Evolutionary conservation across 768 basidiomycete species (phyloP), one percentile per base, ranked within the genome.

Genomic region (Boletus rex-veris): DNA sequence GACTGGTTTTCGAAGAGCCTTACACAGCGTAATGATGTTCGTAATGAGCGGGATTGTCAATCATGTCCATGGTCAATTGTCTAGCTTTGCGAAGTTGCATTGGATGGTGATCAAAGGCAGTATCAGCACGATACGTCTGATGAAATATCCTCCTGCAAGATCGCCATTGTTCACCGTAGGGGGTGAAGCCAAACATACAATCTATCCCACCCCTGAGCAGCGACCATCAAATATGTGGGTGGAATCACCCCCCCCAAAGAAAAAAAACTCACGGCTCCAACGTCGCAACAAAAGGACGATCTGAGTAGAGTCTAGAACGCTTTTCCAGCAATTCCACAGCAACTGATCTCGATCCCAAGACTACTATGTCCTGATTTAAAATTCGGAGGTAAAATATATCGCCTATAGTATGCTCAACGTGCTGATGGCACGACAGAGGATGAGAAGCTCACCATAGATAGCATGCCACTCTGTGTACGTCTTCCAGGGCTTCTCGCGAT

Each of bases 201-300:
- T 57, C 41, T 3, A 42, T n/a, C 5, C 58, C 58, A 53, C 37
- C 58, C 12, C 58, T 60, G 18, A 48, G 28, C 5, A 26, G 28
- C 24, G 26, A 30, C n/a, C 5, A 30, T 9, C n/a, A 18, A 15
- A 38, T 1, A 12, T 4, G 8, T 15, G 7, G 18, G 12, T 2
- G n/a, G 16, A 16, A n/a, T 26, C 10, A 8, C 1, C 26, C 26
- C 26, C n/a, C n/a, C n/a, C n/a, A n/a, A n/a, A n/a, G n/a, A n/a
- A n/a, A n/a, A n/a, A n/a, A n/a, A n/a, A 38, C 47, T 18, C 24
- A 48, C 47, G 26, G 37, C 5, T 38, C 7, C 15, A 43, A 12
- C 8, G 42, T 43, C 21, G 42, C 42, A 21, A 43, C 26, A 43
- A 43, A 43, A 43, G 42, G 42, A 28, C 42, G 42, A 15, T 43